Evolutionary conservation across 208 protist species (phyloP), one percentile per base, ranked within the genome.

Genomic region (Novymonas esmeraldas): DNA sequence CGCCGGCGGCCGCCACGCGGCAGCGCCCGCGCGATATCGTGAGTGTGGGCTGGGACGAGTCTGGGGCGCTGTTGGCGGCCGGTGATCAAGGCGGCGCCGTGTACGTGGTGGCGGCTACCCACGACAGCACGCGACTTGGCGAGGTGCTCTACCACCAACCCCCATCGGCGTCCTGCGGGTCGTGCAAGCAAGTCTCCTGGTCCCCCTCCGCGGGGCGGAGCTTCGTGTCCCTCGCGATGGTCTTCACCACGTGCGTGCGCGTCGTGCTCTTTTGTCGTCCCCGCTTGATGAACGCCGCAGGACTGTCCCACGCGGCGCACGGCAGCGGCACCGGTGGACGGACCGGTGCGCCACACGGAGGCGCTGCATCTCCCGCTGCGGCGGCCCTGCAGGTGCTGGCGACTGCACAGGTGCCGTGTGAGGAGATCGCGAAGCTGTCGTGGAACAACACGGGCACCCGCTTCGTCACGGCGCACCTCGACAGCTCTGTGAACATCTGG

Each of bases 391-490:
- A 81, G 29, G 56, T 87, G 29, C 46, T 90, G 63, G 73, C 71
- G 20, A 73, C 71, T 42, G 65, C 78, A 13, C 67, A 78, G 39
- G 61, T 83, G 22, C 26, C 59, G 26, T 85, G 80, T 45, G 78
- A 87, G 49, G 83, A 89, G 26, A 71, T 92, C n/a, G 70, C 78
- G 10, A 84, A 83, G 42, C 52, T 94, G 49, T 84, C 82, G 52
- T 96, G 91, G 89, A 93, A 94, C 59, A 79, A 78, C 33, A 89
- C 84, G 14, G 88, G 88, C 14, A 93, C 86, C 9, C 82, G 88
- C 59, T 90, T 96, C 54, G 76, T 89, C 24, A 94, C 91, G 6
- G 78, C 85, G 29, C 91, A 96, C 68, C 75, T 79, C 4, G 87
- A 93, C 72, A 85, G 88, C 56, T 57, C 79, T 6, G 76, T 94